Evolutionary conservation across 2,329 filamentous ascomycete genomes (phyloP).

Genomic region (Apiospora pterosperma): DNA sequence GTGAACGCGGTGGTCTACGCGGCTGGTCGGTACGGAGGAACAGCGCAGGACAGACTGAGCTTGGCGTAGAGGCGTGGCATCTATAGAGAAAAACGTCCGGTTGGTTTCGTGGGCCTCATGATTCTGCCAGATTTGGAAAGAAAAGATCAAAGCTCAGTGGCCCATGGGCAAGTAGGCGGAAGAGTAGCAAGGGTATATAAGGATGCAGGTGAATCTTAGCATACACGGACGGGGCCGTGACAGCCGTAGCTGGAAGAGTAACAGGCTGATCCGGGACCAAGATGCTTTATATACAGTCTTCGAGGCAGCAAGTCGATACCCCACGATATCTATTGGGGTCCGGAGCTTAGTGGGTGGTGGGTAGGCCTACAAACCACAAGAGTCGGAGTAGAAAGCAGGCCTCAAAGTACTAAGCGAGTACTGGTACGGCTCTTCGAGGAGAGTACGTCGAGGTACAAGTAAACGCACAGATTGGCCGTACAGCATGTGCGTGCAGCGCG

Average conservation of each 20-base stretch:
- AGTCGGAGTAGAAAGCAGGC: neutral
- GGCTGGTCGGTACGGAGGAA: conserved; percentile 20
- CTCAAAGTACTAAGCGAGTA: conserved; percentile 26
- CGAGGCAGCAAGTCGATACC: conserved; percentile 10
- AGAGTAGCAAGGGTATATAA: neutral
- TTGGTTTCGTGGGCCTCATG: conserved; percentile 4
- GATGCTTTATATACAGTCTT: conserved; percentile 11
- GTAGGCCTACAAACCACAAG: neutral
- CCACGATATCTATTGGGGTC: conserved; percentile 12
- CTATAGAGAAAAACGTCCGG: conserved; percentile 16
- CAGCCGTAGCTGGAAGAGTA: neutral
- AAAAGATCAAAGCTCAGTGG: neutral
- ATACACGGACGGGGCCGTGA: neutral
- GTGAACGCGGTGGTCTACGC: conserved; percentile 19
- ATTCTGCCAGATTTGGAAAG: neutral
- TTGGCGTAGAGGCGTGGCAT: conserved; percentile 12
- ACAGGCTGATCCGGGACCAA: conserved; percentile 7
- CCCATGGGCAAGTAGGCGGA: neutral
- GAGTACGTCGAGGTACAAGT: conserved; percentile 30
- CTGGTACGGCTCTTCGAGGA: conserved; percentile 26
- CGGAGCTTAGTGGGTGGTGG: neutral
- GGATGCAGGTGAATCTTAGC: neutral
- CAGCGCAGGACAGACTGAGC: conserved; percentile 16
- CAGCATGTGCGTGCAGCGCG: conserved; percentile 8
- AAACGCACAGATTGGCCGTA: conserved; percentile 9